phyloP scores from a whole-genome alignment of 371 early-diverging fungal genomes.

The Furculomyces boomerangus region DNA sequence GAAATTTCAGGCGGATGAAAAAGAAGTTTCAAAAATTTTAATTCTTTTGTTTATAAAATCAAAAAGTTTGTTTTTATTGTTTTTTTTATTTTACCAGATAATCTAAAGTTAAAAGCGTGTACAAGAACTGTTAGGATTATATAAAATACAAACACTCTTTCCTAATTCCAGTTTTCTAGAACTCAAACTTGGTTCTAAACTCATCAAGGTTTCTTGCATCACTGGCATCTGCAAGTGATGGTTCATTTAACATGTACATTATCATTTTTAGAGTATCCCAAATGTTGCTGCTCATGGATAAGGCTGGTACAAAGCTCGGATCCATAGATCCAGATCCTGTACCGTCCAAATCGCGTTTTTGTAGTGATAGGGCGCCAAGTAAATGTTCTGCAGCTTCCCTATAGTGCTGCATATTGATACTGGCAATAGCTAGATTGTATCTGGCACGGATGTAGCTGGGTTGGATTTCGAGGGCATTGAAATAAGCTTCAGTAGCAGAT shows the following conservation, averaged over 20 bases:
- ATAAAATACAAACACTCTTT: background rate
- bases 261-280: conserved; percentile 80
- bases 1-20: background rate
- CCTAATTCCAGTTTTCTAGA: conserved; percentile 25
- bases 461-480: conserved; percentile 76
- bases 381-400: conserved; percentile 85
- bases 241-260: conserved; percentile 56
- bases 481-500: conserved; percentile 83
- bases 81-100: background rate
- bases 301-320: conserved; percentile 14
- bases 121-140: background rate
- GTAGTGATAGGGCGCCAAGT: conserved; percentile 62
- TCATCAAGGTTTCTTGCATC: conserved; percentile 48
- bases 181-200: conserved; percentile 65
- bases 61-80: background rate
- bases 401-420: conserved; percentile 75
- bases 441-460: conserved; percentile 87
- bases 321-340: conserved; percentile 16
- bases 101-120: background rate
- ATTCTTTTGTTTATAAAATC: background rate
- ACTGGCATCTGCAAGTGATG: conserved; percentile 53
- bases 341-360: conserved; percentile 32
- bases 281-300: conserved; percentile 52
- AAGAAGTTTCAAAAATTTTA: background rate
- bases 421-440: conserved; percentile 84